These are phyloP conservation scores for Penicillium mononematosum DNA, from an alignment of 495 filamentous ascomycete species.

Conservation along the genomic window DNA sequence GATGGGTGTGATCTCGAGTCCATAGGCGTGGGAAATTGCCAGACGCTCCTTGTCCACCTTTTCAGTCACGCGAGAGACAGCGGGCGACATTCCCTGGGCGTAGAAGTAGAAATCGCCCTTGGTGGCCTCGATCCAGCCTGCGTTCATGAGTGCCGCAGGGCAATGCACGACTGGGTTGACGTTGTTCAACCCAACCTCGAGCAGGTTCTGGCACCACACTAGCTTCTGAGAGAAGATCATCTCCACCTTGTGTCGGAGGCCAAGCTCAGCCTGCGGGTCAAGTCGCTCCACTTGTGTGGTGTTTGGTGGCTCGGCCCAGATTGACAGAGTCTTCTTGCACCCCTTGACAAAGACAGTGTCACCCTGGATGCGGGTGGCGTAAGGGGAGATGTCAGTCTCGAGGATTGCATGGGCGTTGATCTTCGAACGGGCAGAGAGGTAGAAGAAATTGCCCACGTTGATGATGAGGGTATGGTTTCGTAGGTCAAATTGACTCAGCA, in stretches of 20 bases:
- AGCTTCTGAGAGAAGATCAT: conserved; percentile 20
- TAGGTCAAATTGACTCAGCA: conserved; percentile 18
- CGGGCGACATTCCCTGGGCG: conserved; percentile 21
- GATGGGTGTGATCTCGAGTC: conserved; percentile 16
- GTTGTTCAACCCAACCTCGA: conserved; percentile 23
- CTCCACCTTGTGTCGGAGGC: conserved; percentile 16
- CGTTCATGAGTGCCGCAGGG: conserved; percentile 22
- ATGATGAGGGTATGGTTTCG: conserved; percentile 20
- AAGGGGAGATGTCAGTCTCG: conserved; percentile 24
- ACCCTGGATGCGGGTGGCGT: conserved; percentile 16
- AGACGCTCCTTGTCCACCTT: conserved; percentile 19
- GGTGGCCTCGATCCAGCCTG: conserved; percentile 23
- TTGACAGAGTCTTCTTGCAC: conserved; percentile 19
- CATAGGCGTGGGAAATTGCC: conserved; percentile 19
- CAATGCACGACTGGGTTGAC: conserved; percentile 24
- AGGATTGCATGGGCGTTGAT: conserved; percentile 20
- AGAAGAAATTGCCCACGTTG: conserved; percentile 27
- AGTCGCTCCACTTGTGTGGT: conserved; percentile 15
- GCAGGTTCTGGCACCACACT: conserved; percentile 17
- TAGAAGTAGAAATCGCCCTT: conserved; percentile 26
- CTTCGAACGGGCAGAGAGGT: conserved; percentile 20
- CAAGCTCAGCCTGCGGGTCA: conserved; percentile 9
- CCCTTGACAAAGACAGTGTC: conserved; percentile 20
- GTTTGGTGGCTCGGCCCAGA: conserved; percentile 18
- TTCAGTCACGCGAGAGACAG: conserved; percentile 20